Percentiles rank a stretch among this genome's conserved stretches.
phyloP scores from a whole-genome alignment of 371 early-diverging fungal species.

The Antonospora locustae region DNA sequence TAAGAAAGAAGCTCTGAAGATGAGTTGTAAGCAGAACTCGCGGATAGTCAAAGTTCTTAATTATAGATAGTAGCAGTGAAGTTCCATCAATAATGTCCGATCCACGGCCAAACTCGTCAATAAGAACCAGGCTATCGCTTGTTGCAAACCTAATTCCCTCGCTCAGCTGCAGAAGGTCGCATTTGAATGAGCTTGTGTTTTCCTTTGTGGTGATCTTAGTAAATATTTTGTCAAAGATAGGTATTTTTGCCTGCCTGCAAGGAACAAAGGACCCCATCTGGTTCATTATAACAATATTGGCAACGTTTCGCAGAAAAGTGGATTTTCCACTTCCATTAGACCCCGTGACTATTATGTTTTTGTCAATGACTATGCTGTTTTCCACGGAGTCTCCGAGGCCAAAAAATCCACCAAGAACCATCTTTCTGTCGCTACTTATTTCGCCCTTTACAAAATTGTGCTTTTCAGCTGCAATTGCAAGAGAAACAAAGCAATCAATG shows the following conservation, averaged over 20 bases:
- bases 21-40: too few relatives aligned
- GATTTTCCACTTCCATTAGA: conserved; percentile 10
- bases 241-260: conserved; percentile 16
- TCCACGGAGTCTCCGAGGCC: neutral
- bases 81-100: conserved; percentile 38
- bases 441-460: neutral
- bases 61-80: neutral
- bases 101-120: conserved; percentile 36
- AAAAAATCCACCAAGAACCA: neutral
- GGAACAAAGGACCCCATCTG: conserved; percentile 51
- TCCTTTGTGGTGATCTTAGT: conserved; percentile 41
- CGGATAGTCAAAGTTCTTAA: neutral
- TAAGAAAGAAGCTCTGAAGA: too few relatives aligned
- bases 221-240: conserved; percentile 34
- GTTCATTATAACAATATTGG: conserved; percentile 18
- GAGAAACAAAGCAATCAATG: conserved; percentile 10
- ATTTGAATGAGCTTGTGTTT: conserved; percentile 37
- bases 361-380: neutral
- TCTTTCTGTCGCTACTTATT: neutral
- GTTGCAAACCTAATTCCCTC: conserved; percentile 17
- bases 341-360: conserved; percentile 7
- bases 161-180: conserved; percentile 27
- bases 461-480: conserved; percentile 2
- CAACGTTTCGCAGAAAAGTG: conserved; percentile 2
- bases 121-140: conserved; percentile 15